phyloP scores from a whole-genome alignment of 1,139 yeast genomes.

The Diutina mesorugosa region DNA sequence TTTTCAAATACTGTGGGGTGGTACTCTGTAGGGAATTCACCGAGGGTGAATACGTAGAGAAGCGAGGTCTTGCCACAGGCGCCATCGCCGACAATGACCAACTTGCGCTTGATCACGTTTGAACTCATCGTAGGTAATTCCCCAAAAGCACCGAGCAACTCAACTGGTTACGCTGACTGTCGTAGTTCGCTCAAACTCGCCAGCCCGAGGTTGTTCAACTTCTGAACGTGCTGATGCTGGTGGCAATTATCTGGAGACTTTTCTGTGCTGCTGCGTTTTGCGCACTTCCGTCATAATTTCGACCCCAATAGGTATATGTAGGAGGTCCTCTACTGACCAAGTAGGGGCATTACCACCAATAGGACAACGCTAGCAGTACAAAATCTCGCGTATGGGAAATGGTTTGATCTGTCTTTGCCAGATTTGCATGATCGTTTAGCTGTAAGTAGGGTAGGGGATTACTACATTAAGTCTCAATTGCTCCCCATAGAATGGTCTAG shows the following conservation, averaged over 20 bases:
- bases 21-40: conserved; percentile 74
- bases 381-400: too few relatives aligned
- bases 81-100: conserved; percentile 91
- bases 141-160: background rate
- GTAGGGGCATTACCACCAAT: background rate
- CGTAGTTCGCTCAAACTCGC: background rate
- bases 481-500: background rate
- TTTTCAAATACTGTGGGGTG: conserved; percentile 95
- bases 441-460: too few relatives aligned
- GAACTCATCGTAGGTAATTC: background rate
- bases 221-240: background rate
- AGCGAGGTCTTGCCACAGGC: conserved; percentile 92
- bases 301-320: background rate
- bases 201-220: background rate
- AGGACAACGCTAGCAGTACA: background rate
- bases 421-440: too few relatives aligned
- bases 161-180: background rate
- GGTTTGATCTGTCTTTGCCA: too few relatives aligned
- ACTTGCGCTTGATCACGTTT: conserved; percentile 19
- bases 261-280: background rate
- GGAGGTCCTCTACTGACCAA: background rate
- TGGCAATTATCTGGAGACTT: background rate
- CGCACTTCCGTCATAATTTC: background rate
- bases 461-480: background rate
- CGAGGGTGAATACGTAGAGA: conserved; percentile 80